Evolutionary conservation across 139 green algal genomes (phyloP).

Genomic region (Limnomonas spitsbergensis): DNA sequence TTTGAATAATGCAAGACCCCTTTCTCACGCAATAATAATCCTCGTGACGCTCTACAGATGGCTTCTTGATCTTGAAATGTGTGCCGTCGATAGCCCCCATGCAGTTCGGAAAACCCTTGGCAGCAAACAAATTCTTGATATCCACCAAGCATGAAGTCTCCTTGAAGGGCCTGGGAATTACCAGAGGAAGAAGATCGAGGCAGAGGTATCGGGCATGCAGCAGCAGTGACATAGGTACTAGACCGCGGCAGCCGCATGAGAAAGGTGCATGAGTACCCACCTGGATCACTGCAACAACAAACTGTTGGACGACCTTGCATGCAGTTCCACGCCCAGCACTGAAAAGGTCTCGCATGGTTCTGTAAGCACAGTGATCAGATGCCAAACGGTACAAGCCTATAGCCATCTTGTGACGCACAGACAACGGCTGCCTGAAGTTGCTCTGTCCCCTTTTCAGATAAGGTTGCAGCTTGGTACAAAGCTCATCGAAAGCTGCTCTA

Average conservation of each 20-base stretch:
- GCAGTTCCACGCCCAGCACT: not conserved
- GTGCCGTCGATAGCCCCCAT: not conserved
- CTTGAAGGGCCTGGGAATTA: not conserved
- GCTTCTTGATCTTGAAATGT: not conserved
- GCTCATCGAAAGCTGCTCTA: not conserved
- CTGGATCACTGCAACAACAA: conserved; percentile 2
- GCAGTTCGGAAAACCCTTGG: not conserved
- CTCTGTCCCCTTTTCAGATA: not conserved
- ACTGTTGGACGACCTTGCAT: not conserved
- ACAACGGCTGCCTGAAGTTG: not conserved
- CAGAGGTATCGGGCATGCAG: not conserved
- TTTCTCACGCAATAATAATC: not conserved
- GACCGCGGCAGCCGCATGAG: too few relatives aligned
- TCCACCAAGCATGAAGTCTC: not conserved
- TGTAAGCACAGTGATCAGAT: not conserved
- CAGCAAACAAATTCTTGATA: too few relatives aligned
- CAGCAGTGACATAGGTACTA: too few relatives aligned
- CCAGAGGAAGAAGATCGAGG: not conserved
- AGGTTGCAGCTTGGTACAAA: not conserved
- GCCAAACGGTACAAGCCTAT: not conserved
- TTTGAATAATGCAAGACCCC: not conserved
- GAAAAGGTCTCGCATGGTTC: not conserved
- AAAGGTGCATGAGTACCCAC: too few relatives aligned
- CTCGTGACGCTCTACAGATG: not conserved
- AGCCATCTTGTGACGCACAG: not conserved